These are phyloP conservation scores for Prototheca wickerhamii DNA, from an alignment of 163 green algal species.

Conservation along the genomic window DNA sequence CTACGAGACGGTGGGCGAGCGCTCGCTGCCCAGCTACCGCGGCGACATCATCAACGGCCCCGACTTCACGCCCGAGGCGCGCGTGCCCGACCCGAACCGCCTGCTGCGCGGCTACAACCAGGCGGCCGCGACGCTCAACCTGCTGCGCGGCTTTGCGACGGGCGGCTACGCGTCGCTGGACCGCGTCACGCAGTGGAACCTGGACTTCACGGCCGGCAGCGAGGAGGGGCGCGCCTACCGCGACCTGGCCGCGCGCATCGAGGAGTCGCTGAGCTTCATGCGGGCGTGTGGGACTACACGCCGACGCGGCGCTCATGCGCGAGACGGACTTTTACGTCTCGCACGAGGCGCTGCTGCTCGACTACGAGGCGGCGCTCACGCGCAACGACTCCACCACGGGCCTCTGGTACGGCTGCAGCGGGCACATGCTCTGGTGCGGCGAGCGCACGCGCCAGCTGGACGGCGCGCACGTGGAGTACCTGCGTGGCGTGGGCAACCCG, in stretches of 20 bases:
- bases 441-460: conserved; percentile 97
- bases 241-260: conserved; percentile 86
- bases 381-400: conserved; percentile 76
- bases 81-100: conserved; percentile 78
- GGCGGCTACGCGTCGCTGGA: conserved; percentile 91
- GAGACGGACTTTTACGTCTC: conserved; percentile 97
- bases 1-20: conserved; percentile 57
- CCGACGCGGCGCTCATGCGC: conserved; percentile 65
- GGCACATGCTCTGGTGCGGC: conserved; percentile 97
- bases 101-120: conserved; percentile 96
- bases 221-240: conserved; percentile 76
- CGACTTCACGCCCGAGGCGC: conserved; percentile 79
- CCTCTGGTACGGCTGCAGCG: conserved; percentile 83
- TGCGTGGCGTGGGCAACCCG: conserved; percentile 90
- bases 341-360: conserved; percentile 94
- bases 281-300: conserved; percentile 78
- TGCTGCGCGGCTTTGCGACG: conserved; percentile 90
- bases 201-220: conserved; percentile 89
- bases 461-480: conserved; percentile 93
- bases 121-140: conserved; percentile 94
- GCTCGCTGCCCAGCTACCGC: conserved; percentile 73
- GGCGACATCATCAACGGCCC: conserved; percentile 98
- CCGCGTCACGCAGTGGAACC: conserved; percentile 91
- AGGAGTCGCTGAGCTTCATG: conserved; percentile 96
- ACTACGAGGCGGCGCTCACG: conserved; percentile 90